Conservation (phyloP, 306 rosid species). For the Pterocarpus santalinus region DNA sequence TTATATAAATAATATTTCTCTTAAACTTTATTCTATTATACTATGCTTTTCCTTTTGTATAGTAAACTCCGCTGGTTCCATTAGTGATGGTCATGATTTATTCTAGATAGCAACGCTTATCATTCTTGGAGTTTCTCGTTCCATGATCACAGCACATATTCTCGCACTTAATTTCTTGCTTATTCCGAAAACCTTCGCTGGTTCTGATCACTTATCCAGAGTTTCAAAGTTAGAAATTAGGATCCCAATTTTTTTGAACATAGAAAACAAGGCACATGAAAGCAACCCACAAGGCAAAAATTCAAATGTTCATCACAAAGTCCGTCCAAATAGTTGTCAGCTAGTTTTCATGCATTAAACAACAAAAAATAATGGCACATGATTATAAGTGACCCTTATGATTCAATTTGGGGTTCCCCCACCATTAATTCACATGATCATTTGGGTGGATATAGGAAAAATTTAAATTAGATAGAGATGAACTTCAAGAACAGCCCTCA, state of each 20-base stretch:
- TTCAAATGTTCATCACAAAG: conserved; percentile 20
- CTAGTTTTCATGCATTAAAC: conserved; percentile 4
- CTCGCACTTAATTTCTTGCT: conserved; percentile 22
- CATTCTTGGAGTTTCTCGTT: not conserved
- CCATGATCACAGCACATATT: not conserved
- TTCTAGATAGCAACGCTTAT: conserved; percentile 19
- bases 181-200: conserved; percentile 18
- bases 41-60: not conserved
- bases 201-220: not conserved
- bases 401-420: conserved; percentile 23
- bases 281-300: no score
- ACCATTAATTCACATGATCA: not conserved
- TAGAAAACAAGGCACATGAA: conserved; percentile 6
- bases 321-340: conserved; percentile 47
- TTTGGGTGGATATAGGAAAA: not conserved
- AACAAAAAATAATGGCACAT: not conserved
- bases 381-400: conserved; percentile 26
- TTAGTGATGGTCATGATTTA: not conserved
- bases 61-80: conserved; percentile 34
- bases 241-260: no score
- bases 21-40: not conserved
- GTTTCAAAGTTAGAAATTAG: not conserved
- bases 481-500: conserved; percentile 29
- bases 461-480: not conserved
- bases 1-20: no score